Base-by-base conservation (phyloP, 345 rosid species). In the Citrus reticulata region DNA sequence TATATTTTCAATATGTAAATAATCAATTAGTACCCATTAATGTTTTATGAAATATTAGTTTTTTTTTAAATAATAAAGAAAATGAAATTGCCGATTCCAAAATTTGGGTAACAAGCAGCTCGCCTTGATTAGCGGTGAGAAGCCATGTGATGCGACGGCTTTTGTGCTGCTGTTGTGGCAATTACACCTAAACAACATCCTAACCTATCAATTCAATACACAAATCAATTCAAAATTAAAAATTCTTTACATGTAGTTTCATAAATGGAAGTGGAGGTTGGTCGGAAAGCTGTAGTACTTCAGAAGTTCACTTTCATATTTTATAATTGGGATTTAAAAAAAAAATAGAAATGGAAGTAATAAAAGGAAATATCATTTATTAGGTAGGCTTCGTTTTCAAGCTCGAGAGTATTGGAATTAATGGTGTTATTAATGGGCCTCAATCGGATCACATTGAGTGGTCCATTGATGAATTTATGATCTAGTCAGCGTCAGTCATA, bases 71-170 rank as follows among this genome's bases (percentile, higher is more conserved):
- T 2, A 42, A 13, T 17, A 29, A 29, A 62, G n/a, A 69, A 29
- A 29, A 68, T 16, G 20, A 57, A 57, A 54, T 7, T 4, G 9
- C 1, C 24, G 0, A 11, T 9, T 17, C 13, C 22, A 20, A 20
- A 25, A 51, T 30, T 11, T 19, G 39, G 9, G 13, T 25, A 39
- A 37, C 9, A 37, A 55, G 58, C 32, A 66, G 58, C n/a, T 17
- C 4, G 32, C 78, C 79, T 40, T 74, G 73, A 82, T 73, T 61
- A 70, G 74, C 78, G 81, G 78, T 22, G 81, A 77, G 29, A 16
- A 71, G 49, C 17, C 78, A 39, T 40, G 73, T 17, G 73, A 73
- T 30, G 9, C 6, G 57, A 39, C 25, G 16, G 7, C 29, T 5
- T 71, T 27, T 54, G 40, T 70, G 61, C 6, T 29, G 40, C 14